Percentiles rank a stretch among this genome's conserved stretches.
Evolutionary conservation across 306 rosid genomes (phyloP).

Genomic region (Castanopsis chinensis): DNA sequence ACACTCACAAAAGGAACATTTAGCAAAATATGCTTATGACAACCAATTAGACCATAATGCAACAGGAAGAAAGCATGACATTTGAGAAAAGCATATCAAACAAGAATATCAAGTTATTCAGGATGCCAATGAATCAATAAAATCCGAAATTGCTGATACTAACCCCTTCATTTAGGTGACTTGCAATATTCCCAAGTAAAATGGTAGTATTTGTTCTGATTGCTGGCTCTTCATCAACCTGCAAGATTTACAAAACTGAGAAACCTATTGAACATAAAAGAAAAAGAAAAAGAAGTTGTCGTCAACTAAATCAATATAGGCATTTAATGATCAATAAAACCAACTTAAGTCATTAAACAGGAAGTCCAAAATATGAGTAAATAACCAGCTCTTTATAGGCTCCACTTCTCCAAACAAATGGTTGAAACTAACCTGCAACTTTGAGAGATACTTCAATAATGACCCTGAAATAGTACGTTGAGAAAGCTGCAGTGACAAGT

Average conservation of each 20-base stretch:
- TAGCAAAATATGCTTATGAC: not conserved
- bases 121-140: not conserved
- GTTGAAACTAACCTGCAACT: slow-evolving; percentile 75
- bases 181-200: slow-evolving; percentile 90
- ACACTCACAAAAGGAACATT: slow-evolving; percentile 12
- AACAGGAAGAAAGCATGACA: slow-evolving; percentile 12
- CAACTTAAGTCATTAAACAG: not conserved
- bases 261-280: slow-evolving; percentile 6
- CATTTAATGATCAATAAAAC: not conserved
- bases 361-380: not conserved
- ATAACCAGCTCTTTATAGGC: not conserved
- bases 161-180: slow-evolving; percentile 91
- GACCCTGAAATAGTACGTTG: slow-evolving; percentile 95
- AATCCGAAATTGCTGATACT: slow-evolving; percentile 27
- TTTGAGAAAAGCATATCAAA: slow-evolving; percentile 15
- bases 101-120: not conserved
- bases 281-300: not conserved
- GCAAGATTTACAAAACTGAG: slow-evolving; percentile 29
- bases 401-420: slow-evolving; percentile 7
- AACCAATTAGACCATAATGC: slow-evolving; percentile 14
- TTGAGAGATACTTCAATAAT: slow-evolving; percentile 89
- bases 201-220: slow-evolving; percentile 97
- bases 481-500: slow-evolving; percentile 71
- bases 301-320: slow-evolving; percentile 3
- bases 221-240: slow-evolving; percentile 99